Percentiles rank a stretch among this genome's conserved stretches.
phyloP scores from a whole-genome alignment of 495 filamentous ascomycete species.

The Hapsidospora chrysogenum region DNA sequence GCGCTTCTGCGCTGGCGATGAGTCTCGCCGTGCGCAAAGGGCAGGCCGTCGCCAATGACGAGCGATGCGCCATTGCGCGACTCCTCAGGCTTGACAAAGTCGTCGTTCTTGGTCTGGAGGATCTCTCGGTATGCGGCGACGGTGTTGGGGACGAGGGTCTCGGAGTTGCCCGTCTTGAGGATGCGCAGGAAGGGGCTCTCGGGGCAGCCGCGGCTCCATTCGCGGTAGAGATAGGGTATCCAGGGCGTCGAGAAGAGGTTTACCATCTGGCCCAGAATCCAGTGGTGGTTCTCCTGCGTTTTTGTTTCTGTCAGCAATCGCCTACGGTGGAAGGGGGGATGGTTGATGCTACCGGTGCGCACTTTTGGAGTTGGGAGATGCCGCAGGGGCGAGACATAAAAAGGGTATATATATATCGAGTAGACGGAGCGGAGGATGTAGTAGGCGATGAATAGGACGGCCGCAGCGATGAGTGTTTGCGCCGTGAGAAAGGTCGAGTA shows the following conservation, averaged over 20 bases:
- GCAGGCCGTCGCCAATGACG: conserved; percentile 6
- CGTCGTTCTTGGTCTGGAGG: conserved; percentile 16
- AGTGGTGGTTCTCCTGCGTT: background rate
- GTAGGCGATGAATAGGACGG: background rate
- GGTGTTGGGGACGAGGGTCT: conserved; percentile 18
- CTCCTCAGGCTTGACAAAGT: conserved; percentile 17
- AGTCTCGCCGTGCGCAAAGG: conserved; percentile 8
- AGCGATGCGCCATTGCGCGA: conserved; percentile 13
- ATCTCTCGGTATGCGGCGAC: conserved; percentile 17
- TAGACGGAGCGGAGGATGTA: background rate
- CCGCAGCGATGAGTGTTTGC: background rate
- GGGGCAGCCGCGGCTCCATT: conserved; percentile 10
- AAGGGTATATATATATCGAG: background rate
- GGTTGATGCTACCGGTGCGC: no score
- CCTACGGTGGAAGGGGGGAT: background rate
- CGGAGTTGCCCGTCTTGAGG: conserved; percentile 13
- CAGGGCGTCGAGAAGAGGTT: background rate
- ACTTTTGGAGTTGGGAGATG: background rate
- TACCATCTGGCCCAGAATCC: background rate
- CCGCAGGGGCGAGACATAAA: background rate
- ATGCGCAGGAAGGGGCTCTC: conserved; percentile 21
- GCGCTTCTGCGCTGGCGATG: conserved; percentile 4
- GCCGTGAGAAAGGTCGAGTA: background rate
- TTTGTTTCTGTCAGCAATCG: no score
- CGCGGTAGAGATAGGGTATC: background rate